These are phyloP conservation scores for Strobilomyces confusus DNA, from an alignment of 768 basidiomycete species.

Conservation along the genomic window DNA sequence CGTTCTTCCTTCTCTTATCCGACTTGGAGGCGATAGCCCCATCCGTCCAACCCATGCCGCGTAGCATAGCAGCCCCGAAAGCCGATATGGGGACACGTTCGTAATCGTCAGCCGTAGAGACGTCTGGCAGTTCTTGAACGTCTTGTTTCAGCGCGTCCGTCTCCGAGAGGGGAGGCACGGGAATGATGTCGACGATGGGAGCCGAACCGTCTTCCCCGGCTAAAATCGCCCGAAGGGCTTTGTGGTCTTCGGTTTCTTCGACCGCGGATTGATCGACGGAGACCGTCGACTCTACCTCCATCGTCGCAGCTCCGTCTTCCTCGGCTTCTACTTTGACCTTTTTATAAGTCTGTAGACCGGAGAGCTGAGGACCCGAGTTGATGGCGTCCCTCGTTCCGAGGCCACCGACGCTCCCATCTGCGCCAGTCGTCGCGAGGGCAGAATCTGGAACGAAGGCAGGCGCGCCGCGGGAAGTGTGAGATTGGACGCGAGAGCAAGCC, in stretches of 20 bases:
- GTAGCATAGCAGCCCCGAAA: constrained; percentile 88
- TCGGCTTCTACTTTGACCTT: constrained; percentile 31
- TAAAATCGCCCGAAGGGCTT: constrained; percentile 76
- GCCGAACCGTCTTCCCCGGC: constrained; percentile 43
- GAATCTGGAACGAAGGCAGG: constrained; percentile 63
- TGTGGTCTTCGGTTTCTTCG: constrained; percentile 71
- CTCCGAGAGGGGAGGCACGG: constrained; percentile 59
- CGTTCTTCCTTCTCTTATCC: constrained; percentile 50
- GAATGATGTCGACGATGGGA: constrained; percentile 58
- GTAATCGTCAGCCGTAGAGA: constrained; percentile 80
- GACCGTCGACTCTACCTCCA: not conserved
- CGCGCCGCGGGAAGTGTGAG: constrained; percentile 4
- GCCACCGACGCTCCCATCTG: constrained; percentile 73
- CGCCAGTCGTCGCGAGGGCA: constrained; percentile 50
- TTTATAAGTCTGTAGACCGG: constrained; percentile 58
- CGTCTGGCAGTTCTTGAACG: constrained; percentile 71
- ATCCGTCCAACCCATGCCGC: constrained; percentile 97
- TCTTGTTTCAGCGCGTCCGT: constrained; percentile 83
- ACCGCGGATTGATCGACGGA: constrained; percentile 14
- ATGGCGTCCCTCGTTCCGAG: constrained; percentile 72
- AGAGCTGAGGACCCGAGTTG: constrained; percentile 68
- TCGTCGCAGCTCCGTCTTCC: constrained; percentile 17
- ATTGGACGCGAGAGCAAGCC: constrained; percentile 14
- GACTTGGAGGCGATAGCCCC: constrained; percentile 62
- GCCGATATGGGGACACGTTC: constrained; percentile 86